Evolutionary conservation across 2,329 filamentous ascomycete genomes (phyloP).

Genomic region (Calonectria henricotiae): DNA sequence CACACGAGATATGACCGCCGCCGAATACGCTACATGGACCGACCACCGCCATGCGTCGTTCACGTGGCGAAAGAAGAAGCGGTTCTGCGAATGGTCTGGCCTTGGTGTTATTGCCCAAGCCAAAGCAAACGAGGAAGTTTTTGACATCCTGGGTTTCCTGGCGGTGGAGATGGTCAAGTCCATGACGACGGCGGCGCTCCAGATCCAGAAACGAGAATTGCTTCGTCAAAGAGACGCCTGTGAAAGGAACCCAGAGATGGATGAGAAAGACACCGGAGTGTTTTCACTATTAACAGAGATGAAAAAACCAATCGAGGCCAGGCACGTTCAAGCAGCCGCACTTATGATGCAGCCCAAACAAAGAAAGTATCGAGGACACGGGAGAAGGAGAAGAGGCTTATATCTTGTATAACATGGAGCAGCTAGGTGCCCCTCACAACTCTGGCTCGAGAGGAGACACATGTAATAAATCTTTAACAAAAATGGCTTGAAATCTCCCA

Average conservation of each 20-base stretch:
- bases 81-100: conserved; percentile 96
- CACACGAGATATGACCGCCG: conserved; percentile 86
- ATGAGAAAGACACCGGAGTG: neutral
- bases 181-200: neutral
- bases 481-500: too few species aligned
- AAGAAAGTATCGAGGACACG: neutral
- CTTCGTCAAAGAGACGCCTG: neutral
- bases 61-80: conserved; percentile 96
- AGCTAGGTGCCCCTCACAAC: neutral
- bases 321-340: neutral
- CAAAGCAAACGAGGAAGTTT: neutral
- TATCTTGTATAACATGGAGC: neutral
- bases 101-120: conserved; percentile 80
- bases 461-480: too few species aligned
- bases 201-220: neutral
- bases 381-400: neutral
- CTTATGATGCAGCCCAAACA: conserved; percentile 1
- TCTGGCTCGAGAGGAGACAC: neutral
- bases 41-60: conserved; percentile 98
- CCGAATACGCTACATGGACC: conserved; percentile 98
- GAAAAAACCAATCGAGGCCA: neutral
- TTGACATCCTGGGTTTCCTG: conserved; percentile 8
- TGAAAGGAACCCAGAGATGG: neutral
- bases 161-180: conserved; percentile 15
- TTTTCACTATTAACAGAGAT: neutral